Conservation (phyloP, 495 filamentous ascomycete species). For the Talaromyces proteolyticus region DNA sequence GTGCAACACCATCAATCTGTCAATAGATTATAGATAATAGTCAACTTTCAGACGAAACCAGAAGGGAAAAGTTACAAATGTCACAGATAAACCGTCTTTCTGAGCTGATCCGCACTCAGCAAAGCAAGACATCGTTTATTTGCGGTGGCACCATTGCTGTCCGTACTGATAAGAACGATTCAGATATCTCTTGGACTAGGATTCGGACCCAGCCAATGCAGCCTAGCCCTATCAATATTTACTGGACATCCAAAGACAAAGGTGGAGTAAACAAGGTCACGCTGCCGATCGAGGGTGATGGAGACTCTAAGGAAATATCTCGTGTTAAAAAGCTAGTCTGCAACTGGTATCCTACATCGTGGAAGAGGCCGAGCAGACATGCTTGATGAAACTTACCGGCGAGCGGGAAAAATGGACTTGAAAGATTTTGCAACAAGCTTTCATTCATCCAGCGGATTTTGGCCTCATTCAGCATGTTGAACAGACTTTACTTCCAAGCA, state of each 20-base stretch:
- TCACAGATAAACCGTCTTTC: neutral
- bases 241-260: neutral
- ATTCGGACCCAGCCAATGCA: neutral
- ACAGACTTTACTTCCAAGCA: constrained; percentile 39
- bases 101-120: neutral
- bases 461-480: constrained; percentile 46
- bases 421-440: constrained; percentile 41
- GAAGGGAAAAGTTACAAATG: neutral
- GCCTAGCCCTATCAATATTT: neutral
- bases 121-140: neutral
- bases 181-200: neutral
- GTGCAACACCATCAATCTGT: neutral
- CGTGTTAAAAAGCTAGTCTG: constrained; percentile 14
- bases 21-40: neutral
- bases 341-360: constrained; percentile 38
- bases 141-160: neutral
- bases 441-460: constrained; percentile 43
- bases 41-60: neutral
- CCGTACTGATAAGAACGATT: neutral
- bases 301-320: neutral
- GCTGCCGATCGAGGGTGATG: neutral
- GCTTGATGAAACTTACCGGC: constrained; percentile 42
- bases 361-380: constrained; percentile 38
- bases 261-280: neutral
- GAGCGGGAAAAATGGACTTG: constrained; percentile 42